Evolutionary conservation across 2,329 filamentous ascomycete genomes (phyloP).

Genomic region (Biscogniauxia marginata): DNA sequence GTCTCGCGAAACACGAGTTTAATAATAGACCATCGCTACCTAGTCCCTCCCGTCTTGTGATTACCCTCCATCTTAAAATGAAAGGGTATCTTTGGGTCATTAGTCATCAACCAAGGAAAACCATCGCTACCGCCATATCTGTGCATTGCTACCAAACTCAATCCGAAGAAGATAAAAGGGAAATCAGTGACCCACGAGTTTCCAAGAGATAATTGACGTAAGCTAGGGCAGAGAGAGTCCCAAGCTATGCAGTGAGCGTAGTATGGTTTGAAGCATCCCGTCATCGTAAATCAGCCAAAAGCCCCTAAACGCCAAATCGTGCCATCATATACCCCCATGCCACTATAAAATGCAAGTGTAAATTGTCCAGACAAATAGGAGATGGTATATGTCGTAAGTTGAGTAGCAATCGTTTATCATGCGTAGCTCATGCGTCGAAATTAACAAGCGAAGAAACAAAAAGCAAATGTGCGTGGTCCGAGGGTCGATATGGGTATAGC

Average conservation of each 20-base stretch:
- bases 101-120: conserved; percentile 31
- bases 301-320: conserved; percentile 26
- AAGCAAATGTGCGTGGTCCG: background rate
- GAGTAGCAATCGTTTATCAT: conserved; percentile 20
- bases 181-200: conserved; percentile 4
- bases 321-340: conserved; percentile 17
- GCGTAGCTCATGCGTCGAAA: conserved; percentile 16
- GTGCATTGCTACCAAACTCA: conserved; percentile 13
- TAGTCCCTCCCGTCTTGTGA: conserved; percentile 29
- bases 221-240: conserved; percentile 10
- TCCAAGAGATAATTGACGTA: conserved; percentile 2
- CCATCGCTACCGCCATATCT: conserved; percentile 18
- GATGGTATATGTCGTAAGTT: conserved; percentile 20
- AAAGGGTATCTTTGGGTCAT: conserved; percentile 33
- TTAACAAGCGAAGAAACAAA: conserved; percentile 6
- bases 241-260: conserved; percentile 32
- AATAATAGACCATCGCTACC: conserved; percentile 23
- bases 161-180: conserved; percentile 8
- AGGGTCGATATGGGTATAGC: conserved; percentile 7
- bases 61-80: conserved; percentile 35
- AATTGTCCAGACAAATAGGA: conserved; percentile 8
- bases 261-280: conserved; percentile 16
- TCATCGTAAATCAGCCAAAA: conserved; percentile 19
- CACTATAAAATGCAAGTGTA: conserved; percentile 20
- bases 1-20: conserved; percentile 9